Evolutionary conservation across 164 flowering plant species (phyloP), one percentile per base, ranked within the genome.

Genomic region (Piper longum): DNA sequence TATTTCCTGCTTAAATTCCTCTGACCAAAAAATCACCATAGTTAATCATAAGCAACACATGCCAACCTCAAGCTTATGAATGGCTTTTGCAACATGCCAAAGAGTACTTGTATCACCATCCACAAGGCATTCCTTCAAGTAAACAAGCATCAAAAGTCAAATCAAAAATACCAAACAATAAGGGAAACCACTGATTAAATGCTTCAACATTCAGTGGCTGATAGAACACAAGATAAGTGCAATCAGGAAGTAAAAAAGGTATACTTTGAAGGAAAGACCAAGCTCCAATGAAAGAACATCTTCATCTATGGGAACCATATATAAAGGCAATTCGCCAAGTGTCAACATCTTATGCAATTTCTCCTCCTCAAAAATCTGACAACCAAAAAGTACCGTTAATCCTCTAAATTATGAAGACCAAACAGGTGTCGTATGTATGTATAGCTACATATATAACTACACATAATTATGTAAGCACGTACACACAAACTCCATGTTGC

Each of bases 71-170:
- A 93, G 99, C 77, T 85, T 88, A 76, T 90, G 99, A 63, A 93
- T 88, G 72, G 91, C 84, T 75, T 85, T 93, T 61, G 97, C 99
- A 59, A 90, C 84, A 77, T 90, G 97, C 99, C 99, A 93, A 66
- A 84, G 85, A 54, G 92, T 80, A 73, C 85, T 83, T 55, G 82
- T 73, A 75, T 93, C 97, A 61, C 96, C 97, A 76, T 88, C 92
- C 63, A 84, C 92, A 59, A 65, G 79, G 75, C 71, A 78, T 71
- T 88, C 97, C 98, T 93, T 68, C 65, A 8, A 62, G 16, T 51
- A 62, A 67, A 16, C 60, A 58, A 60, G 60, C n/a, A 66, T 26
- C 16, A 66, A 41, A 42, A 39, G 44, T 45, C 51, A 62, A 44
- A 41, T 2, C 11, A 12, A 18, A 9, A 16, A 18, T 17, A 11